A percentile compares a stretch with the other conserved stretches of the same genome.
Evolutionary conservation across 2,329 filamentous ascomycete genomes (phyloP).

Genomic region (Coniochaeta hoffmannii): DNA sequence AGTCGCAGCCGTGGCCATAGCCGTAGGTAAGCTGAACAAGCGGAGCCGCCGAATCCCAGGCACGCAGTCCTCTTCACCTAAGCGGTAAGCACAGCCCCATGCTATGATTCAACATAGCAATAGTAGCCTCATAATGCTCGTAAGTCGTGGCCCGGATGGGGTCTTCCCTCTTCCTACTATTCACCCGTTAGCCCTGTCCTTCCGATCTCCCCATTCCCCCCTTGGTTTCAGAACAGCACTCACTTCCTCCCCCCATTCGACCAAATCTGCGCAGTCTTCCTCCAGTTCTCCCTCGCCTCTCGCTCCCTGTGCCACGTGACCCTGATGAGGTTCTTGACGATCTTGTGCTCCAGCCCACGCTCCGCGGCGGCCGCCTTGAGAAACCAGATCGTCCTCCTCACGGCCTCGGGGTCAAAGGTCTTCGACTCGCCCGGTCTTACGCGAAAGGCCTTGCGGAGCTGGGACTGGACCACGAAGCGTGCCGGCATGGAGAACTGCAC

Average conservation of each 20-base stretch:
- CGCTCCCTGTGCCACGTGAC: constrained; percentile 28
- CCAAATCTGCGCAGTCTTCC: neutral
- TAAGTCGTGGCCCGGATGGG: constrained; percentile 29
- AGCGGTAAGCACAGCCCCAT: constrained; percentile 54
- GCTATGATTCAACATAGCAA: constrained; percentile 66
- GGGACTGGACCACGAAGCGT: constrained; percentile 53
- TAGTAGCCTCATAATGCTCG: constrained; percentile 59
- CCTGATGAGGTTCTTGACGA: constrained; percentile 61
- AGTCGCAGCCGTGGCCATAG: too few relatives aligned
- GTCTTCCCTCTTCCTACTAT: constrained; percentile 3
- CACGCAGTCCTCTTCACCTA: constrained; percentile 26
- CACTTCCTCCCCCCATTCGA: neutral
- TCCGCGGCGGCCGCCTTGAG: constrained; percentile 55
- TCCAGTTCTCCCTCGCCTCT: constrained; percentile 10
- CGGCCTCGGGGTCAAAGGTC: constrained; percentile 39
- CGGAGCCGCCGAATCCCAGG: neutral
- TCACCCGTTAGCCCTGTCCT: neutral
- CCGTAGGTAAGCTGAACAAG: too few relatives aligned
- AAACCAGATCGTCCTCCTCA: constrained; percentile 64
- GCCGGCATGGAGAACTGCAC: constrained; percentile 65
- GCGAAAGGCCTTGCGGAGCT: constrained; percentile 53
- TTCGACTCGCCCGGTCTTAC: constrained; percentile 22
- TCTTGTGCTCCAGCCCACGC: constrained; percentile 62
- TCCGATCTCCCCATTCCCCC: neutral
- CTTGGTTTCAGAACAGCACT: neutral